Percentiles rank a stretch among this genome's conserved stretches.
Evolutionary conservation across 2,329 filamentous ascomycete genomes (phyloP).

Genomic region (Hypoxylon sp.): DNA sequence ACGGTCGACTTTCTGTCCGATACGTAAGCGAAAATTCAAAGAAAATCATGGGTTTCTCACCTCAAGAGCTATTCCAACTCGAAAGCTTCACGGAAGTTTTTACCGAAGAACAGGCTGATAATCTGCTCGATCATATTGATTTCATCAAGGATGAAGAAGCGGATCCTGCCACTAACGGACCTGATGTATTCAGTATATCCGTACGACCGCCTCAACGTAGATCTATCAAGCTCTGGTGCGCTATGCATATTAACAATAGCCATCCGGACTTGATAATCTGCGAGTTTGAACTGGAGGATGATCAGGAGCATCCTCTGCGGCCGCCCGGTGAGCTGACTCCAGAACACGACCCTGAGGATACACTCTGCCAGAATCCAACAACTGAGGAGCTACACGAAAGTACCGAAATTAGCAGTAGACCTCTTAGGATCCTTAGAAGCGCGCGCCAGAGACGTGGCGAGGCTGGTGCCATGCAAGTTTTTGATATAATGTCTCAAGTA

Average conservation of each 20-base stretch:
- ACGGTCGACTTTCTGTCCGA: conserved; percentile 78
- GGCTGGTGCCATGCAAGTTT: conserved; percentile 88
- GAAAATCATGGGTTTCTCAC: conserved; percentile 81
- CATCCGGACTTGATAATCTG: conserved; percentile 83
- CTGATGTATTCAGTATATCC: conserved; percentile 87
- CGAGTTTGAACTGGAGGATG: conserved; percentile 90
- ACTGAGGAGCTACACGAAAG: conserved; percentile 81
- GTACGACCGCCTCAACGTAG: conserved; percentile 71
- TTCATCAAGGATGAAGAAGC: conserved; percentile 88
- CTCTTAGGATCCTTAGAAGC: conserved; percentile 81
- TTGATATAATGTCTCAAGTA: conserved; percentile 92
- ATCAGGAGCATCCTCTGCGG: conserved; percentile 76
- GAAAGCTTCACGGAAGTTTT: conserved; percentile 87
- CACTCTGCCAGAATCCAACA: conserved; percentile 79
- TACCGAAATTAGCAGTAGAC: conserved; percentile 81
- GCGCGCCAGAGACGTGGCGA: conserved; percentile 83
- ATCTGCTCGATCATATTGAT: conserved; percentile 87
- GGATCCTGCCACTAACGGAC: conserved; percentile 81
- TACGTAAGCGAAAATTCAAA: conserved; percentile 87
- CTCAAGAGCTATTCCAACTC: conserved; percentile 80
- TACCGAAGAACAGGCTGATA: conserved; percentile 86
- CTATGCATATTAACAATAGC: conserved; percentile 80
- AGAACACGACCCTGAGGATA: conserved; percentile 76
- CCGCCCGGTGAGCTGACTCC: conserved; percentile 72
- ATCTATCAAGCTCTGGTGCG: conserved; percentile 85